phyloP scores from a whole-genome alignment of 73 alveolate species.

The Blepharisma japonicum region DNA sequence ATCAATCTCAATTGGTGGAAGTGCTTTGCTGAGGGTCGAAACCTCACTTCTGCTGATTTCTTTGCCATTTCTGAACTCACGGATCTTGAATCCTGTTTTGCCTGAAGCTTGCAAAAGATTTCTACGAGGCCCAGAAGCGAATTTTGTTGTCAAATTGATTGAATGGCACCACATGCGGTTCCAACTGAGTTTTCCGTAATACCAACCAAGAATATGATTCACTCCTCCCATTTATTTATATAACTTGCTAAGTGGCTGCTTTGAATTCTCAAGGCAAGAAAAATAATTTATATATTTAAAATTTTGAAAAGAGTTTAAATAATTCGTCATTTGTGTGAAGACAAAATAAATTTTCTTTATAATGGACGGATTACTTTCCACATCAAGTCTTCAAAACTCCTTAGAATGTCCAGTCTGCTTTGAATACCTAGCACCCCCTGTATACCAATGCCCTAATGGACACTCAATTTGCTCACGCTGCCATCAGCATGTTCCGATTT shows the following conservation, averaged over 20 bases:
- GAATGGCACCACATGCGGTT: constrained; percentile 36
- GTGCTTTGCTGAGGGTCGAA: not conserved
- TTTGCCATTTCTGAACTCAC: constrained; percentile 30
- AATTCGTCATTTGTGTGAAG: no score
- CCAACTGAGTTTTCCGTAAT: constrained; percentile 28
- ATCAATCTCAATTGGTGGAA: constrained; percentile 29
- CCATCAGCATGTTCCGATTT: not conserved
- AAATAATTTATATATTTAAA: no score
- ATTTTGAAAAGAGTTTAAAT: no score
- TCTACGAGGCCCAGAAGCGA: constrained; percentile 22
- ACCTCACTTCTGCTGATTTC: constrained; percentile 13
- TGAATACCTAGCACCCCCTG: not conserved
- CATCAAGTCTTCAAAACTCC: no score
- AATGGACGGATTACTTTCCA: no score
- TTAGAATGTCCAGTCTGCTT: not conserved
- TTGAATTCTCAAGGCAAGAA: no score
- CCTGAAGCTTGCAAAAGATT: not conserved
- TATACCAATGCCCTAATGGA: not conserved
- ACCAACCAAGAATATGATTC: constrained; percentile 37
- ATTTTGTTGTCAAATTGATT: not conserved
- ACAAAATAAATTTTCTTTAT: no score
- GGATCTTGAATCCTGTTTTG: constrained; percentile 15
- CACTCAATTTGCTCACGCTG: not conserved
- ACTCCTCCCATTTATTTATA: constrained; percentile 3
- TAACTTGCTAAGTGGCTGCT: no score